A percentile compares a stretch with the other conserved stretches of the same genome.
These are phyloP conservation scores for Physaria fendleri DNA, from an alignment of 345 rosid genomes.

Conservation along the genomic window DNA sequence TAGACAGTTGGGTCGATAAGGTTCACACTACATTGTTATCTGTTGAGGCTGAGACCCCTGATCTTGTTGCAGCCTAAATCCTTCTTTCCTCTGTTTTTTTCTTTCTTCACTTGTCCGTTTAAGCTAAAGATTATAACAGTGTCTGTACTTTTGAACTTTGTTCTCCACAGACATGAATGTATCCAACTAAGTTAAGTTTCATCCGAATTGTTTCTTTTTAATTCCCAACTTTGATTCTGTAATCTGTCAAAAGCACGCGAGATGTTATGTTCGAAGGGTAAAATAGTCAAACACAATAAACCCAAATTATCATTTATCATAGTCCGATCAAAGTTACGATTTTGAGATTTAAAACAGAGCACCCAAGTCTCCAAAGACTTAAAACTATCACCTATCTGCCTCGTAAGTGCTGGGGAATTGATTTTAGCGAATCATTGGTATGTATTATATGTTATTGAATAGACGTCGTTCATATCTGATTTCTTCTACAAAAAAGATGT, in stretches of 20 bases:
- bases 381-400: not conserved
- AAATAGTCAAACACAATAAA: not conserved
- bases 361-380: not conserved
- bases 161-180: no score
- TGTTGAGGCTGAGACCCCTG: constrained; percentile 94
- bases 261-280: not conserved
- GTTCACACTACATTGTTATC: constrained; percentile 75
- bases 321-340: not conserved
- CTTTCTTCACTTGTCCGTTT: not conserved
- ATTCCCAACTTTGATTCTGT: no score
- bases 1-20: constrained; percentile 76
- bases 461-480: not conserved
- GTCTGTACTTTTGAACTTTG: not conserved
- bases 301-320: not conserved
- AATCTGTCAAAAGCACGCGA: no score
- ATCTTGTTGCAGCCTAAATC: constrained; percentile 61
- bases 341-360: not conserved
- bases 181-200: no score
- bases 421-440: not conserved
- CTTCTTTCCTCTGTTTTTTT: not conserved
- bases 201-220: no score
- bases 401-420: no score
- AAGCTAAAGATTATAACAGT: no score
- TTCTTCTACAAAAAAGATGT: not conserved
- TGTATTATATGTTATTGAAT: not conserved